Evolutionary conservation across 805 yeast species (phyloP), one percentile per base, ranked within the genome.

Genomic region (Starmerella etchellsii): DNA sequence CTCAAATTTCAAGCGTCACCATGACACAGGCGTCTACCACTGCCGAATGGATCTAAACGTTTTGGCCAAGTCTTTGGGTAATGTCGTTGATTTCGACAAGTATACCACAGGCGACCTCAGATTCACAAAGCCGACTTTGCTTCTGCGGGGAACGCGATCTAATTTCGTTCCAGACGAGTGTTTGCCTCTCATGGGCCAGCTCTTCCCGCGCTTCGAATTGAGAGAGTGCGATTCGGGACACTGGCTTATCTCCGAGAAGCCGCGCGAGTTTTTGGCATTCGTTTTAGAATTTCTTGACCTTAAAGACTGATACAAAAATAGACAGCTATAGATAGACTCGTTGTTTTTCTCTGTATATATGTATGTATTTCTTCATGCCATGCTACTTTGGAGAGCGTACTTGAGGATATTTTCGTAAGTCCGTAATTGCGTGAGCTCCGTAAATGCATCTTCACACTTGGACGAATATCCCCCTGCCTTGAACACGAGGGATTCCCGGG

Each of bases 161-260:
- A 60, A 65, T 5, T 87, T 83, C 56, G 77, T 88, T 16, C 78
- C 93, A 0, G 96, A 87, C 57, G 95, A 85, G 45, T 73, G 71
- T 22, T 57, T 85, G 19, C 77, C 81, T 0, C 72, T 71, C 16
- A 78, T 84, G 37, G 93, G 87, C 1, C 61, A 64, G 41, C 81
- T 72, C 54, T 88, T 84, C 62, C 96, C 96, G 0, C 64, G 67
- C 21, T 84, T 84, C 54, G 81, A 74, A 45, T 61, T 81, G 13
- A 66, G 71, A 34, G 94, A 81, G 54, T 64, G 91, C 20, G 78
- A 82, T 16, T 73, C 87, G 0, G 95, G 95, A 2, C 98, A 88
- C 59, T 88, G 96, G 95, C 72, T 87, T 14, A 83, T 83, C 49
- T 74, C 83, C 31, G 96, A 88, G 55, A 78, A 79, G 50, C 95